Conservation (phyloP, 140 eudicot species). For the Ambrosia hybrid region DNA sequence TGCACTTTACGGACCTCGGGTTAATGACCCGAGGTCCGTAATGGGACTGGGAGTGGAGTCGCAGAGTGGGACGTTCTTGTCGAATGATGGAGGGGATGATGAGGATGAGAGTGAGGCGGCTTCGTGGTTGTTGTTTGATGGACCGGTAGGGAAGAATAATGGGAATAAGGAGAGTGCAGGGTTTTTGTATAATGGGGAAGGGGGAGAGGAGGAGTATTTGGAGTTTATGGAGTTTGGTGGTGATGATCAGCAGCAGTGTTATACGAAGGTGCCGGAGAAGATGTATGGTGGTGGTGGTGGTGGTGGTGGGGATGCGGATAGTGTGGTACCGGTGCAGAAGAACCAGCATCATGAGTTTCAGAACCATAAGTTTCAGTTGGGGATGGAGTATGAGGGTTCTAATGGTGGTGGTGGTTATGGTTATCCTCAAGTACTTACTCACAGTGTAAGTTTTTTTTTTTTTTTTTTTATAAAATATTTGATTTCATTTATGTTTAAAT, state of each 20-base stretch:
- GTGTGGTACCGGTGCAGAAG: conserved; percentile 76
- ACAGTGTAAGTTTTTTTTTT: conserved; percentile 58
- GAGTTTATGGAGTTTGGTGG: conserved; percentile 67
- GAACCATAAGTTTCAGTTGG: conserved; percentile 48
- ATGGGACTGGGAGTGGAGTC: conserved; percentile 39
- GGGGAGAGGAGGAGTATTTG: conserved; percentile 57
- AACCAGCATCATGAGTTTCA: conserved; percentile 30
- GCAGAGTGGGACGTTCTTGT: conserved; percentile 45
- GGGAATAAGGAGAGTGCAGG: conserved; percentile 29
- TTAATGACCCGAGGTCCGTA: conserved; percentile 32
- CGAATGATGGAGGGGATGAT: conserved; percentile 38
- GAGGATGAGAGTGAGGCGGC: conserved; percentile 77
- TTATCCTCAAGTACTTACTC: conserved; percentile 46
- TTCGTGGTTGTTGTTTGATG: conserved; percentile 75
- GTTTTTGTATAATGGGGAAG: conserved; percentile 55
- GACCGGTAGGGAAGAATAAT: conserved; percentile 32
- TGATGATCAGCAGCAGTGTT: conserved; percentile 38
- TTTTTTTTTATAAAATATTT: neutral
- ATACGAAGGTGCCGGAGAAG: conserved; percentile 40
- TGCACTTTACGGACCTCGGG: conserved; percentile 44
- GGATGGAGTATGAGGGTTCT: conserved; percentile 55
- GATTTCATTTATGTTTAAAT: too few species aligned
- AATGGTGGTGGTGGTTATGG: conserved; percentile 36
- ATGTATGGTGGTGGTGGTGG: conserved; percentile 17
- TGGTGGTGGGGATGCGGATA: conserved; percentile 34